phyloP scores from a whole-genome alignment of 2,329 filamentous ascomycete species.

The Diaporthe sp. region DNA sequence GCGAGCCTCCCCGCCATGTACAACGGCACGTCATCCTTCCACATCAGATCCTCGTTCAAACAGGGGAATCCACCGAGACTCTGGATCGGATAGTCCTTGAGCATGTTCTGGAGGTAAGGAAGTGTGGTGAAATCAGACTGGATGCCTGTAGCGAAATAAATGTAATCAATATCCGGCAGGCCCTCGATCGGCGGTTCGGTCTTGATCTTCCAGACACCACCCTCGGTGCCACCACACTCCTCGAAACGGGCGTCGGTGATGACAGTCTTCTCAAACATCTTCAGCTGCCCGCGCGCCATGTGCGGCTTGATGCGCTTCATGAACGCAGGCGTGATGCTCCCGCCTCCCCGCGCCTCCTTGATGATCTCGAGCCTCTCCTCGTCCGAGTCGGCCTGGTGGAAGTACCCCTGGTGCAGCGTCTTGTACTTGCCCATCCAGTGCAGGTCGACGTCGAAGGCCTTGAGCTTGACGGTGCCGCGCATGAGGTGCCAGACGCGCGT shows the following conservation, averaged over 20 bases:
- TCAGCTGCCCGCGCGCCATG: slow-evolving; percentile 63
- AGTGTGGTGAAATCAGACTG: slow-evolving; percentile 72
- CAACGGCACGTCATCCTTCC: slow-evolving; percentile 78
- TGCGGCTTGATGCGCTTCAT: slow-evolving; percentile 76
- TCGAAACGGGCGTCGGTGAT: slow-evolving; percentile 68
- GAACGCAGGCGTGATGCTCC: slow-evolving; percentile 80
- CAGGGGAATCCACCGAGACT: slow-evolving; percentile 77
- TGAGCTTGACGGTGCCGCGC: slow-evolving; percentile 70
- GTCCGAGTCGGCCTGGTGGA: slow-evolving; percentile 82
- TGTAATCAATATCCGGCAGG: slow-evolving; percentile 73
- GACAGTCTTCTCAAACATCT: slow-evolving; percentile 69
- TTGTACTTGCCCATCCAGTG: slow-evolving; percentile 87
- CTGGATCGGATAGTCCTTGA: slow-evolving; percentile 71
- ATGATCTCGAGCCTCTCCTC: slow-evolving; percentile 77
- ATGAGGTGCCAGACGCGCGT: slow-evolving; percentile 79
- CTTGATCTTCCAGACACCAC: slow-evolving; percentile 57
- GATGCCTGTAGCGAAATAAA: slow-evolving; percentile 79
- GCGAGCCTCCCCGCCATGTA: slow-evolving; percentile 80
- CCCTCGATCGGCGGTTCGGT: slow-evolving; percentile 65
- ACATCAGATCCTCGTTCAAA: slow-evolving; percentile 82
- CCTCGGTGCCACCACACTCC: slow-evolving; percentile 49
- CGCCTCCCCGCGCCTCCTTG: slow-evolving; percentile 76
- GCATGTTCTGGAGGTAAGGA: slow-evolving; percentile 72
- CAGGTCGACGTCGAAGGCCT: slow-evolving; percentile 83
- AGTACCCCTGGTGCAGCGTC: slow-evolving; percentile 81